phyloP scores from a whole-genome alignment of 2,329 filamentous ascomycete species.

The Sodiomyces alkalinus region DNA sequence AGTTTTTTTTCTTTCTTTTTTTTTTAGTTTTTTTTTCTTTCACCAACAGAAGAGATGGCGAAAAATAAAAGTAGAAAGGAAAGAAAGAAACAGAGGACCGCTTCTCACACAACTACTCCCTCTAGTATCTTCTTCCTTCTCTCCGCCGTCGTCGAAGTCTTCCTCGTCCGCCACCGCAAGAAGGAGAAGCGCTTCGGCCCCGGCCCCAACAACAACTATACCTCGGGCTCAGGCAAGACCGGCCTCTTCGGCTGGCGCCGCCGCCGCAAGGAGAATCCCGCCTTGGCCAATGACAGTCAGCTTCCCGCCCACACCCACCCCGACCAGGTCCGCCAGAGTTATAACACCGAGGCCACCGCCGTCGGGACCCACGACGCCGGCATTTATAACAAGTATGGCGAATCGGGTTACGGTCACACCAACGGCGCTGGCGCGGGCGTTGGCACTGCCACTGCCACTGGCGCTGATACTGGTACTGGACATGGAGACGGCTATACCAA shows the following conservation, averaged over 20 bases:
- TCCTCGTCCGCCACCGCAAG: slow-evolving; percentile 55
- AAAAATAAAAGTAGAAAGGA: slow-evolving; percentile 14
- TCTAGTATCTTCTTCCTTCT: slow-evolving; percentile 65
- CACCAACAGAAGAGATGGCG: neutral
- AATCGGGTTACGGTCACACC: slow-evolving; percentile 3
- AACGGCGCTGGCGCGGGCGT: neutral
- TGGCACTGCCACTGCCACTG: neutral
- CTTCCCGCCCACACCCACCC: slow-evolving; percentile 25
- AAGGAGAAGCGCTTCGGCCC: slow-evolving; percentile 59
- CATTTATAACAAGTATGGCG: slow-evolving; percentile 11
- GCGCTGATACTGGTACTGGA: neutral
- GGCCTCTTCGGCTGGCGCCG: slow-evolving; percentile 20
- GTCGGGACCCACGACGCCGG: slow-evolving; percentile 11
- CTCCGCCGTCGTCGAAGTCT: slow-evolving; percentile 53
- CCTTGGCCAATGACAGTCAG: slow-evolving; percentile 12
- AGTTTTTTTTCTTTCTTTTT: no score
- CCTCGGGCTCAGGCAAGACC: slow-evolving; percentile 28
- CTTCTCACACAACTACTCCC: no score
- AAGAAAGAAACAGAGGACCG: no score
- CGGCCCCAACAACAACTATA: slow-evolving; percentile 37
- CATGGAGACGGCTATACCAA: no score
- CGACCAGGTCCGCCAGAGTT: slow-evolving; percentile 26
- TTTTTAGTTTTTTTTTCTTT: no score
- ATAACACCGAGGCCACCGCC: slow-evolving; percentile 21
- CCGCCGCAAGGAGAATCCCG: slow-evolving; percentile 10